Evolutionary conservation across 257 asterid genomes (phyloP).

Genomic region (Solanum microdontum): DNA sequence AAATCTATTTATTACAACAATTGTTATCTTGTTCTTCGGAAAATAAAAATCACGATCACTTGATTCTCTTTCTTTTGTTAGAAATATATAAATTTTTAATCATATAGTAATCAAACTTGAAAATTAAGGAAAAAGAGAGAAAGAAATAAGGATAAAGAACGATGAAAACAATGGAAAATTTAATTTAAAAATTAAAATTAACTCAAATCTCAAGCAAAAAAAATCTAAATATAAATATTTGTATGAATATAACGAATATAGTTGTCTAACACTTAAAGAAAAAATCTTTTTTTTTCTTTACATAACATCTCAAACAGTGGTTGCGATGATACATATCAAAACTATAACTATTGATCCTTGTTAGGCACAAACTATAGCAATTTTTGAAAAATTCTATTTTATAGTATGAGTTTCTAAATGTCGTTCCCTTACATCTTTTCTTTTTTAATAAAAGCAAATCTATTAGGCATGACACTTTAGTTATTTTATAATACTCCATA

Average conservation of each 20-base stretch:
- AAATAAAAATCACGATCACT: neutral
- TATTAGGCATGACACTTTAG: neutral
- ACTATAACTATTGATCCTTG: too few relatives aligned
- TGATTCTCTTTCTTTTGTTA: neutral
- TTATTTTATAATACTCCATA: too few relatives aligned
- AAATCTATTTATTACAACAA: neutral
- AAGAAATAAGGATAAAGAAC: neutral
- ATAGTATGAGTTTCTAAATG: neutral
- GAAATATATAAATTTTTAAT: neutral
- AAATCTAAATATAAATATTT: too few relatives aligned
- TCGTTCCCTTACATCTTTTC: neutral
- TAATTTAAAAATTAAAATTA: too few relatives aligned
- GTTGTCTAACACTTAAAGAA: neutral
- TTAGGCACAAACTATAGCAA: too few relatives aligned
- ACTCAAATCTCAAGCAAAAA: too few relatives aligned
- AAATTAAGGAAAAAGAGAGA: too few relatives aligned
- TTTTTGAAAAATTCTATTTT: too few relatives aligned
- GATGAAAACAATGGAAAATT: neutral
- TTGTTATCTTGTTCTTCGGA: neutral
- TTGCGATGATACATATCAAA: too few relatives aligned
- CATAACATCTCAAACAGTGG: neutral
- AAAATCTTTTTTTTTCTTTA: neutral
- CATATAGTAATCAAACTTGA: too few relatives aligned
- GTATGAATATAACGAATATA: neutral
- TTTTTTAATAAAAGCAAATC: neutral